These are phyloP conservation scores for Camellia japonica DNA, from an alignment of 148 eudicot species.

Conservation along the genomic window DNA sequence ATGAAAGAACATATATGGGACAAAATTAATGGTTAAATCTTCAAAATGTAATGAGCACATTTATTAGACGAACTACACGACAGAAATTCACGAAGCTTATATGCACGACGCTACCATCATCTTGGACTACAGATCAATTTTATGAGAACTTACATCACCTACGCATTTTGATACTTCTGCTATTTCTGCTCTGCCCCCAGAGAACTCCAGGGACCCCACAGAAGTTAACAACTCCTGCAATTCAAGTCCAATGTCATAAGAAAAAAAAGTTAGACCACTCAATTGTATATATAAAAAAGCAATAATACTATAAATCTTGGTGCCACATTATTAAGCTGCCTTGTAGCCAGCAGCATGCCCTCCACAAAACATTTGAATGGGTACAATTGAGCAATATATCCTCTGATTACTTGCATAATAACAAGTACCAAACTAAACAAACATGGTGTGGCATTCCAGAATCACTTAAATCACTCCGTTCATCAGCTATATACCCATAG, in stretches of 20 bases:
- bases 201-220: constrained; percentile 61
- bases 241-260: constrained; percentile 4
- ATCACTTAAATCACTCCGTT: not conserved
- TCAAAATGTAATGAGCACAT: not conserved
- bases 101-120: not conserved
- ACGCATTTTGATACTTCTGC: constrained; percentile 77
- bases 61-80: not conserved
- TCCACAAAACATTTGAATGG: constrained; percentile 7
- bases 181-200: constrained; percentile 83
- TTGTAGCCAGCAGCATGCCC: constrained; percentile 10
- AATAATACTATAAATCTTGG: not conserved
- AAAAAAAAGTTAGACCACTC: not conserved
- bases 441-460: not conserved
- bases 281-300: not conserved
- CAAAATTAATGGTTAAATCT: not conserved
- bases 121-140: not conserved
- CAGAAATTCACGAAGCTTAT: not conserved
- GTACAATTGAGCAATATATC: not conserved
- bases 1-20: not conserved
- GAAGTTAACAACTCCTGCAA: constrained; percentile 82
- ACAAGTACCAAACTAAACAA: constrained; percentile 9
- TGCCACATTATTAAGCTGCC: not conserved
- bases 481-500: not conserved
- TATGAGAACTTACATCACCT: constrained; percentile 79
- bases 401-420: not conserved